Percentiles rank a stretch among this genome's conserved stretches.
Evolutionary conservation across 2,329 filamentous ascomycete genomes (phyloP).

Genomic region (Setomelanomma holmii): DNA sequence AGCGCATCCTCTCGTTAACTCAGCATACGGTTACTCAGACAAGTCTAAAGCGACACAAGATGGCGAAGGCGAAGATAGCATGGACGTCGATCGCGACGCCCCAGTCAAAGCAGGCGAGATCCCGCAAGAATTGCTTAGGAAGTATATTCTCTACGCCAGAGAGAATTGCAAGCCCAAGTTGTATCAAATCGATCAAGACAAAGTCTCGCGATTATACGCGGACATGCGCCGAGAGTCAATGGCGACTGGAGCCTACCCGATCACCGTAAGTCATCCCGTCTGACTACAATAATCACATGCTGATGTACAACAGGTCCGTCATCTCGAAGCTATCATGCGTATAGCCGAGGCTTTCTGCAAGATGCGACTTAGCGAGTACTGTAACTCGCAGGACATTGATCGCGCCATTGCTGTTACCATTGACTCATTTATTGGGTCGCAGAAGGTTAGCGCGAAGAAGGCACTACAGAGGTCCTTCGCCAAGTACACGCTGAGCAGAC

Average conservation of each 20-base stretch:
- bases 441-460: slow-evolving; percentile 98
- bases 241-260: slow-evolving; percentile 95
- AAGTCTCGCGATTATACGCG: slow-evolving; percentile 89
- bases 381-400: slow-evolving; percentile 87
- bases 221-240: slow-evolving; percentile 95
- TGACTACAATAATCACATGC: not conserved
- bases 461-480: slow-evolving; percentile 92
- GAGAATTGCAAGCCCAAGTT: slow-evolving; percentile 90
- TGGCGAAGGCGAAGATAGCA: slow-evolving; percentile 56
- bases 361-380: slow-evolving; percentile 98
- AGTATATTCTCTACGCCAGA: slow-evolving; percentile 95
- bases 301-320: slow-evolving; percentile 74
- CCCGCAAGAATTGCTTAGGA: slow-evolving; percentile 86
- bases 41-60: slow-evolving; percentile 30
- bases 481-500: slow-evolving; percentile 73
- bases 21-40: slow-evolving; percentile 40
- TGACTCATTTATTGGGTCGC: slow-evolving; percentile 92
- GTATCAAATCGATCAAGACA: slow-evolving; percentile 97
- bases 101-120: slow-evolving; percentile 73
- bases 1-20: slow-evolving; percentile 71
- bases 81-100: slow-evolving; percentile 57
- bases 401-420: slow-evolving; percentile 96
- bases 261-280: slow-evolving; percentile 73
- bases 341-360: slow-evolving; percentile 94
- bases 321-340: slow-evolving; percentile 96